Conservation (phyloP, 2,329 filamentous ascomycete genomes). For the Botryotinia globosa region DNA sequence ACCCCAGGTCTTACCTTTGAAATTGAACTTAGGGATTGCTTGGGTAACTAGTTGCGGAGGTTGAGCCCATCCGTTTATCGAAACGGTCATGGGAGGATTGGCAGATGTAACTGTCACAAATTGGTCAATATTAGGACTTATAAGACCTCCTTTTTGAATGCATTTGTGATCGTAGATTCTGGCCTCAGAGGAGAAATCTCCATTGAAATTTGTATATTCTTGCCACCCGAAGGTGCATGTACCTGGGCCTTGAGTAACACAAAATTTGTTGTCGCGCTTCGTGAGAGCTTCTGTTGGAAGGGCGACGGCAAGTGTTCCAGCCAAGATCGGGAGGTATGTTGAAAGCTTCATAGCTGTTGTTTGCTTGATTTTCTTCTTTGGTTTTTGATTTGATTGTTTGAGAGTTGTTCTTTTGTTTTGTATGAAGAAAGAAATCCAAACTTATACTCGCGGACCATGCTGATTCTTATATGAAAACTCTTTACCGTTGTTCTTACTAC, state of each 20-base stretch:
- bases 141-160: conserved; percentile 38
- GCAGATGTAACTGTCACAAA: conserved; percentile 4
- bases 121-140: neutral
- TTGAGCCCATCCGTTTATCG: neutral
- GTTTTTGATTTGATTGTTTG: neutral
- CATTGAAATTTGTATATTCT: neutral
- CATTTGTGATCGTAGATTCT: conserved; percentile 3
- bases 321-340: neutral
- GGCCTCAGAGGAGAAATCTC: neutral
- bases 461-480: neutral
- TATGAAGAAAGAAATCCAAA: neutral
- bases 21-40: neutral
- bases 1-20: neutral
- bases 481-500: neutral
- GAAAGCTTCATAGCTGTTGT: neutral
- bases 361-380: neutral
- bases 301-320: neutral
- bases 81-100: neutral
- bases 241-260: neutral
- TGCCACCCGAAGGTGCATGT: conserved; percentile 7
- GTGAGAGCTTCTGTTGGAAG: neutral
- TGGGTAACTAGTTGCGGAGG: neutral
- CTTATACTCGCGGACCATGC: too few relatives aligned
- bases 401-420: neutral
- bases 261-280: neutral